Base-by-base conservation (phyloP, 805 yeast species). In the Saccharomyces cerevisiae region DNA sequence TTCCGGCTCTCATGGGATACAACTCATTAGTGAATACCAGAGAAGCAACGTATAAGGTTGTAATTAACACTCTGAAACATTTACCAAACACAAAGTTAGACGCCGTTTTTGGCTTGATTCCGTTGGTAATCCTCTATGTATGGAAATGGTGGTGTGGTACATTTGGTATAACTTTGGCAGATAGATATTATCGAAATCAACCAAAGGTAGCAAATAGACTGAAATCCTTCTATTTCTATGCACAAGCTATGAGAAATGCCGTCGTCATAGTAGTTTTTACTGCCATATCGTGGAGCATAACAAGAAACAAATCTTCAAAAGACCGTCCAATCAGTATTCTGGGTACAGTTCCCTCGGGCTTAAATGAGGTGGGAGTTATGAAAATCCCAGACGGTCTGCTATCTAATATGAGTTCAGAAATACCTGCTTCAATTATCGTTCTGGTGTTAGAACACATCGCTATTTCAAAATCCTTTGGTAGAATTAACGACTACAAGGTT, bases 361-460 rank as follows among this genome's bases (percentile, higher is more conserved):
- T 91, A 58, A 73, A 77, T 58, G 80, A 89, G 63, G 89, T 84
- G 46, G 95, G 96, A 54, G 82, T 81, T 14, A 84, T 86, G 83
- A 70, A 68, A 2, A 68, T 87, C 17, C 89, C 92, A 32, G 65
- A 73, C 6, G 85, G 84, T 2, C 72, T 88, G 41, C 72, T 83
- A 41, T 62, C 72, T 6, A 80, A 78, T 31, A 71, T 91, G 69
- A 94, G 87, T 11, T 71, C 84, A 3, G 92, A 91, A 63, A 72
- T 91, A 50, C 97, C 97, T 6, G 94, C 91, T 49, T 85, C 96
- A n/a, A 79, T 84, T 22, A 85, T 91, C 61, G 83, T 91, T 57
- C 77, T 91, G 62, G 79, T 91, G 59, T 77, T 91, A 61, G 97
- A 91, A 71, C 97, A 91, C 70, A 91, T 91, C 67, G 90, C 97